Evolutionary conservation across 2,329 filamentous ascomycete genomes (phyloP), one percentile per base, ranked within the genome.

Genomic region (Sporothrix mexicana): DNA sequence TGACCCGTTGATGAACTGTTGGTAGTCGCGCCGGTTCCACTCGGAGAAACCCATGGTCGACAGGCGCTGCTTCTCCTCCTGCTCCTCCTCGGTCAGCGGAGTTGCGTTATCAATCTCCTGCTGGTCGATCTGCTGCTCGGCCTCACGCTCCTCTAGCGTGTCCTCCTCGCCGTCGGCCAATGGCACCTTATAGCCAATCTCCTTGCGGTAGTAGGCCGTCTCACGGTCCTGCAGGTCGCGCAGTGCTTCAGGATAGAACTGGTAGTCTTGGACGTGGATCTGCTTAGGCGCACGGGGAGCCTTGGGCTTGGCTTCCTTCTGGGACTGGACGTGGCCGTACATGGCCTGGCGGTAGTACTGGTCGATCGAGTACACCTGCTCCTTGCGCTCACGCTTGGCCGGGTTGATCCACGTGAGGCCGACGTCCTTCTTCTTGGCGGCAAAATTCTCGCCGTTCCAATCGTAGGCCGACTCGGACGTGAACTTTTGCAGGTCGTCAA

Each of bases 361-460:
- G 81, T 99, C 97, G 85, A 99, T 97, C 0, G 95, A 98, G 81
- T 99, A 99, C 5, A 94, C 94, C 80, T 98, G 94, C 79, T 98
- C 95, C 82, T 98, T 99, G 78, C 96, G 93, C 84, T 99, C 97
- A 82, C 96, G 95, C 86, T 99, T 99, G 17, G 95, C 91, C 1
- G 96, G 97, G 78, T 99, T 97, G 84, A 99, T 99, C 97, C 97
- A 99, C 79, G 87, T 95, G 76, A 98, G 88, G 67, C 93, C 94
- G 75, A 98, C 73, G 71, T 96, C 92, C 81, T 97, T 97, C 84
- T 97, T 97, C 79, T 91, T 89, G 73, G 92, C 93, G 70, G 94
- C 93, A 80, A 99, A 99, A 78, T 95, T 95, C 83, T 98, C 92
- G 64, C 96, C 96, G 76, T 99, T 99, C 97, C 97, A 99, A 80